phyloP scores from a whole-genome alignment of 768 basidiomycete genomes.

The Amyloporia xantha region DNA sequence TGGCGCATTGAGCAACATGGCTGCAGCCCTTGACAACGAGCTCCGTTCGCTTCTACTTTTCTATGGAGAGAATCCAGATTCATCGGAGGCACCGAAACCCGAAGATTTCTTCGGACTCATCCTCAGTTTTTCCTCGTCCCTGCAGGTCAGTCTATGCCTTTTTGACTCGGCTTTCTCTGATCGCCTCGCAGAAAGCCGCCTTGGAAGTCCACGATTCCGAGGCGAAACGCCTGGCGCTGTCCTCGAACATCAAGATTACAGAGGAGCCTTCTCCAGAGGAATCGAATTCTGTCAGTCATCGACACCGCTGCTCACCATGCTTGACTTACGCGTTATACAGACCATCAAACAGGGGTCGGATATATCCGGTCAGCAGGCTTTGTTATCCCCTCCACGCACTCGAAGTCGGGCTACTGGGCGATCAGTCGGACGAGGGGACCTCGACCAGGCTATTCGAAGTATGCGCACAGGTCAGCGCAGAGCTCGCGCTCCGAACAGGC shows the following conservation, averaged over 20 bases:
- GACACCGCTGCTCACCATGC: not conserved
- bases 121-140: constrained; percentile 63
- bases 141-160: constrained; percentile 43
- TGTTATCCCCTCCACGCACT: constrained; percentile 29
- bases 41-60: constrained; percentile 55
- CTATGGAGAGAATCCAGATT: constrained; percentile 71
- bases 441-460: constrained; percentile 82
- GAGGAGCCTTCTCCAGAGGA: constrained; percentile 8
- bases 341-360: constrained; percentile 33
- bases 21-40: constrained; percentile 48
- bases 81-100: constrained; percentile 58
- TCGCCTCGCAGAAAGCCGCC: constrained; percentile 53
- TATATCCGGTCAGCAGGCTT: constrained; percentile 20
- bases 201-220: constrained; percentile 55
- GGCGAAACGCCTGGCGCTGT: constrained; percentile 22
- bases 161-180: constrained; percentile 1
- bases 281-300: constrained; percentile 16
- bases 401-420: constrained; percentile 38
- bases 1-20: constrained; percentile 60
- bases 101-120: constrained; percentile 81
- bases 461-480: constrained; percentile 62
- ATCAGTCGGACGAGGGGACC: constrained; percentile 68
- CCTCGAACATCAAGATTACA: constrained; percentile 8
- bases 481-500: constrained; percentile 37
- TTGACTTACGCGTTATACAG: constrained; percentile 22